phyloP scores from a whole-genome alignment of 371 early-diverging fungal genomes.

The Haplosporangium sp. region DNA sequence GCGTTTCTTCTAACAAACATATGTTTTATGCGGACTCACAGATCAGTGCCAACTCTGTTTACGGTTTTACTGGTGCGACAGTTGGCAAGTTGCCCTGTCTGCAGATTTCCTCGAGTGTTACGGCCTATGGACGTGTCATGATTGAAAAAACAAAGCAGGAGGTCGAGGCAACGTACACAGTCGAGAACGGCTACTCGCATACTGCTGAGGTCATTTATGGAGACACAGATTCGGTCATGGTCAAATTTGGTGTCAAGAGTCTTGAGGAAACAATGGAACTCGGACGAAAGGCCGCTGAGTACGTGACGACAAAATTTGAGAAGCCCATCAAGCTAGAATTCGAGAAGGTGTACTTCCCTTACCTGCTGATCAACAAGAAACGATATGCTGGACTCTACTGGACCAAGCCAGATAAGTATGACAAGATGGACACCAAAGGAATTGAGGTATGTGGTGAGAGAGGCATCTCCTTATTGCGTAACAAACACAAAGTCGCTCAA shows the following conservation, averaged over 20 bases:
- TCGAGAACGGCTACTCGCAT: slow-evolving; percentile 88
- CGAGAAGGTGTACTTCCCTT: slow-evolving; percentile 99
- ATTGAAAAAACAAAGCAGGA: slow-evolving; percentile 93
- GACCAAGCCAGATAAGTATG: slow-evolving; percentile 91
- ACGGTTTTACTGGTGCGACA: slow-evolving; percentile 99
- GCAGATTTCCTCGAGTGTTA: slow-evolving; percentile 98
- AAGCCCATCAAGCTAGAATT: slow-evolving; percentile 99
- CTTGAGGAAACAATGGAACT: slow-evolving; percentile 91
- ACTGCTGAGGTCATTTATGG: slow-evolving; percentile 98
- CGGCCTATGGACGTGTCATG: slow-evolving; percentile 99
- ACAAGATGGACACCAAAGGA: slow-evolving; percentile 99
- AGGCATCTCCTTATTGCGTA: too few species aligned
- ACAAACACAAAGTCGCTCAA: too few species aligned
- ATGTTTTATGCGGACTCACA: slow-evolving; percentile 24
- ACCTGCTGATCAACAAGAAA: slow-evolving; percentile 99
- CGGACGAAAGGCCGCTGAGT: slow-evolving; percentile 88
- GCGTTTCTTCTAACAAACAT: too few species aligned
- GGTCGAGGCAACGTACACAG: slow-evolving; percentile 89
- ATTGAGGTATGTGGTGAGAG: slow-evolving; percentile 81
- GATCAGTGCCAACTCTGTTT: slow-evolving; percentile 99
- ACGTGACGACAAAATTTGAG: slow-evolving; percentile 90
- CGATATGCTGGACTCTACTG: slow-evolving; percentile 99
- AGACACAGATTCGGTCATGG: slow-evolving; percentile 99
- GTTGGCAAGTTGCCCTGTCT: slow-evolving; percentile 98
- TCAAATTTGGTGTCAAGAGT: slow-evolving; percentile 91